A percentile compares a stretch with the other conserved stretches of the same genome.
Evolutionary conservation across 2,329 filamentous ascomycete genomes (phyloP).

Genomic region (Coccinonectria pachysandricola): DNA sequence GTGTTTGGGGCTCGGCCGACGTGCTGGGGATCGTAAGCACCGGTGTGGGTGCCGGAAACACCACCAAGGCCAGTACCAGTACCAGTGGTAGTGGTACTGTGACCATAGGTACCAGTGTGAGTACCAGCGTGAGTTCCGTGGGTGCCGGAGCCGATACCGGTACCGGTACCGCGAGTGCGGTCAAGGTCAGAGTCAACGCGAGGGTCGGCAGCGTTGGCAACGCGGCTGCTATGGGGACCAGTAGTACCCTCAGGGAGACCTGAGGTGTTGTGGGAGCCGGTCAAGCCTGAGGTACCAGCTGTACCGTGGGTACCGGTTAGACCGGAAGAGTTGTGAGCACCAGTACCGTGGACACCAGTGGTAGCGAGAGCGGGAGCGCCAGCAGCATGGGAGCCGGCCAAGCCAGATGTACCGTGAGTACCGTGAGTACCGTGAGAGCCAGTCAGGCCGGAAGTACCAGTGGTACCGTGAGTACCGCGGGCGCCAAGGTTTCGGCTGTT

Average conservation of each 20-base stretch:
- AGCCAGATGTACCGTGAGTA: constrained; percentile 7
- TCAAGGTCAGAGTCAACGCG: constrained; percentile 44
- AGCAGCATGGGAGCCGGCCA: constrained; percentile 12
- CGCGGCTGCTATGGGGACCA: constrained; percentile 35
- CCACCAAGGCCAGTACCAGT: constrained; percentile 26
- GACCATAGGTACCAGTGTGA: constrained; percentile 6
- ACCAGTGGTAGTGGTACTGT: constrained; percentile 14
- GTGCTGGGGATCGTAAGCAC: constrained; percentile 25
- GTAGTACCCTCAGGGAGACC: constrained; percentile 13
- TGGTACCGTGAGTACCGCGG: constrained; percentile 4
- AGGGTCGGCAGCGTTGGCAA: constrained; percentile 42
- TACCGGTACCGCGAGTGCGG: constrained; percentile 16
- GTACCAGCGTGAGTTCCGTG: constrained; percentile 8
- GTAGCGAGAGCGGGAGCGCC: not conserved
- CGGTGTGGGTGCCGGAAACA: no score
- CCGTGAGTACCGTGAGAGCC: constrained; percentile 7
- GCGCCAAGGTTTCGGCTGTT: constrained; percentile 19
- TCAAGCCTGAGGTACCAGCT: constrained; percentile 3
- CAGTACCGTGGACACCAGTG: constrained; percentile 21
- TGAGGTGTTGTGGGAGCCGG: constrained; percentile 5
- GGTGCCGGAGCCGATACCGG: constrained; percentile 8
- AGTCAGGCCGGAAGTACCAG: constrained; percentile 10
- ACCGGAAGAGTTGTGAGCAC: constrained; percentile 23
- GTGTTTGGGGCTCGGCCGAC: constrained; percentile 22
- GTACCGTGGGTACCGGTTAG: constrained; percentile 9